phyloP scores from a whole-genome alignment of 805 yeast genomes.

The Cyberlindnera amylophila region DNA sequence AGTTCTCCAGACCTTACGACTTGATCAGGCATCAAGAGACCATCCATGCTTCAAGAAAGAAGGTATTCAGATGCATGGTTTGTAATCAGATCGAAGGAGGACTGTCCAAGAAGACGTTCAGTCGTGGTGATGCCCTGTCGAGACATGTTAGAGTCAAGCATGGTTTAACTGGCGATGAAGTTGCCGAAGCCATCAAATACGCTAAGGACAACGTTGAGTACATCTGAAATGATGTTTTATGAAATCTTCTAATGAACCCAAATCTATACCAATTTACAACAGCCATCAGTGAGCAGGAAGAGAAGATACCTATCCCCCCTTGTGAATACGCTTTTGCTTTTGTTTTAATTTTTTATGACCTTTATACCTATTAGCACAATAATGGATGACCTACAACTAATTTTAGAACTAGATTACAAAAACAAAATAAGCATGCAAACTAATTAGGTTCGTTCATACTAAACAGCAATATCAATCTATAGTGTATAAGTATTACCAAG shows the following conservation, averaged over 20 bases:
- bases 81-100: slow-evolving; percentile 44
- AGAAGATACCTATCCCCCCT: not conserved
- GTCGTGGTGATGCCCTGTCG: slow-evolving; percentile 90
- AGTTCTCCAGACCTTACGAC: slow-evolving; percentile 92
- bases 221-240: slow-evolving; percentile 3
- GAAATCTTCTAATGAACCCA: not conserved
- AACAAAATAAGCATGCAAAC: too few relatives aligned
- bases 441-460: too few relatives aligned
- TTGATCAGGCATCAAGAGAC: slow-evolving; percentile 94
- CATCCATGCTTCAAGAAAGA: slow-evolving; percentile 85
- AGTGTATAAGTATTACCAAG: too few relatives aligned
- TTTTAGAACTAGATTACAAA: not conserved
- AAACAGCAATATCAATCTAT: too few relatives aligned
- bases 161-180: slow-evolving; percentile 61
- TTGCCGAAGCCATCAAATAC: slow-evolving; percentile 64
- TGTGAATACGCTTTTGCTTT: slow-evolving; percentile 9
- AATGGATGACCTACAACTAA: slow-evolving; percentile 3
- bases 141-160: slow-evolving; percentile 93
- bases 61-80: slow-evolving; percentile 78
- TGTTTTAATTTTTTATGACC: slow-evolving; percentile 5
- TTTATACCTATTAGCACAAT: not conserved
- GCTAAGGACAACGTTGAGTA: slow-evolving; percentile 79
- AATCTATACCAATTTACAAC: too few relatives aligned
- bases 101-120: slow-evolving; percentile 65
- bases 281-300: too few relatives aligned